Evolutionary conservation across 371 early-diverging fungal species (phyloP).

Genomic region (Haplosporangium sp.): DNA sequence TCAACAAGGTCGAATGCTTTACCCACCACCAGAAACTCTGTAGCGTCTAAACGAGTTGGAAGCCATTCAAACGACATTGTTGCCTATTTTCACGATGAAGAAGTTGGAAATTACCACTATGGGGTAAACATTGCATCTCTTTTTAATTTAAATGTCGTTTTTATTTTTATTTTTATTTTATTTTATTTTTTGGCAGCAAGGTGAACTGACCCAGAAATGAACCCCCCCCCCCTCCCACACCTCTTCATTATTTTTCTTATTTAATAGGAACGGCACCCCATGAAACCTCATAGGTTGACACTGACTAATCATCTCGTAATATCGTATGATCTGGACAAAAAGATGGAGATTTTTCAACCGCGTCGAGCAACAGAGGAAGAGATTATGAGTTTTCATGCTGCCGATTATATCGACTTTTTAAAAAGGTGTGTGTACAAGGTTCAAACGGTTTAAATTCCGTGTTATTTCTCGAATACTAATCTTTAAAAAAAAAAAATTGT

Average conservation of each 20-base stretch:
- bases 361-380: slow-evolving; percentile 96
- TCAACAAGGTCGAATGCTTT: slow-evolving; percentile 40
- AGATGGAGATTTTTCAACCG: slow-evolving; percentile 93
- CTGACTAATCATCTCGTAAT: slow-evolving; percentile 93
- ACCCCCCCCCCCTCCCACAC: too few relatives aligned
- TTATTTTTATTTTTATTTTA: too few relatives aligned
- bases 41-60: slow-evolving; percentile 35
- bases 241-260: background rate
- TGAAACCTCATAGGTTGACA: slow-evolving; percentile 96
- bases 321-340: slow-evolving; percentile 86
- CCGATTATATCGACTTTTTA: slow-evolving; percentile 98
- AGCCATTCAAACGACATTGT: slow-evolving; percentile 70
- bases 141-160: background rate
- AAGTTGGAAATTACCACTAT: slow-evolving; percentile 92
- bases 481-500: too few relatives aligned
- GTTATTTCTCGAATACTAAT: background rate
- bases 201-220: background rate
- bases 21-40: slow-evolving; percentile 32
- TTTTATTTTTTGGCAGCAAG: too few relatives aligned
- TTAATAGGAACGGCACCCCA: slow-evolving; percentile 86
- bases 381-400: slow-evolving; percentile 95
- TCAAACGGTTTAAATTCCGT: too few relatives aligned
- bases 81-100: slow-evolving; percentile 90
- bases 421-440: slow-evolving; percentile 67
- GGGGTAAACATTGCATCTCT: slow-evolving; percentile 65